Base-by-base conservation (phyloP, 2,329 filamentous ascomycete species). In the Didymella exigua region DNA sequence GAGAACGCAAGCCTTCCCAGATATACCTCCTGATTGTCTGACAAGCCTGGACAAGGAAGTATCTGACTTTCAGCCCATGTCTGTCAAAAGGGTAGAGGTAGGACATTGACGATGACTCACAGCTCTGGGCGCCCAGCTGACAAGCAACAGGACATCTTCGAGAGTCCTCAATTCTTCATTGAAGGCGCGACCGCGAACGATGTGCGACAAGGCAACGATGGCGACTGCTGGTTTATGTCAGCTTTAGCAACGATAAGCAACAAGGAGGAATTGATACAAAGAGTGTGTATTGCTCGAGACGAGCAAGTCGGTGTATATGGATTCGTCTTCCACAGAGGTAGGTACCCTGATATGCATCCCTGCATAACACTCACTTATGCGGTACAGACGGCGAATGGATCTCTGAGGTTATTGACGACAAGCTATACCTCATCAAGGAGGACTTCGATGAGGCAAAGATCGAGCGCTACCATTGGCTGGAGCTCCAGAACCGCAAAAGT, bases 361-460 rank as follows among this genome's bases (percentile, higher is more conserved):
- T 41, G 45, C 31, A 47, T 43, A 53, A 46, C 51, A 49, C 44
- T 27, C 37, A 58, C 71, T 74, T 38, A 74, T 57, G 14, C 50
- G 13, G 43, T 41, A 42, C 61, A 84, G 90, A 93, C 63, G 91
- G 91, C 48, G 90, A 95, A 75, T 96, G 91, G 92, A 89, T 93
- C 52, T 91, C 92, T 65, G 92, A 90, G 54, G 93, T 96, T 58
- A 86, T 96, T 55, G 92, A 96, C 69, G 92, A 96, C 74, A 96
- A 96, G 75, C 81, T 96, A 2, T 96, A 90, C 71, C 83, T 96
- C 16, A 90, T 88, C 56, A 90, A 89, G 1, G 89, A 90, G 4
- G 88, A 89, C 68, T 96, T 91, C 78, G 90, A 96, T 61, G 89
- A 90, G 48, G 69, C 78, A 29, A 88, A 86, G 1, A 87, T 89